Percentiles rank a stretch among this genome's conserved stretches.
phyloP scores from a whole-genome alignment of 257 asterid genomes.

The Eucommia ulmoides region DNA sequence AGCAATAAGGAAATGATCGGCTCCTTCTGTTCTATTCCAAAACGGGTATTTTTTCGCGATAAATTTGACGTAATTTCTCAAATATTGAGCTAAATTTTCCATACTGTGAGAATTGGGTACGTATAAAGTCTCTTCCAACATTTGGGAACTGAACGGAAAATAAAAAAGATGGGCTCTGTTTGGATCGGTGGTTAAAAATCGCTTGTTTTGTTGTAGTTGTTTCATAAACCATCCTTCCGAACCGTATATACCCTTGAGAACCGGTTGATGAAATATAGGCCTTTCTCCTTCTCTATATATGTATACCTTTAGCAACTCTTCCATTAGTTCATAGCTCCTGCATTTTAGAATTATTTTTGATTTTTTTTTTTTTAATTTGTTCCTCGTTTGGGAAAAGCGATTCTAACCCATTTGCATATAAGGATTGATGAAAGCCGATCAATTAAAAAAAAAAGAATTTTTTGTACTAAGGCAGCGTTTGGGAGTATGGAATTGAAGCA shows the following conservation, averaged over 20 bases:
- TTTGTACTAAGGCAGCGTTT: background rate
- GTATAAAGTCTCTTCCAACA: constrained; percentile 34
- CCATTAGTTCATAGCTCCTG: constrained; percentile 89
- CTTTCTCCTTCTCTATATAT: constrained; percentile 58
- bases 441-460: too few species aligned
- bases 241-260: constrained; percentile 74
- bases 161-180: constrained; percentile 63
- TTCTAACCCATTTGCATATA: too few species aligned
- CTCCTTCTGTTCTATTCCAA: constrained; percentile 72
- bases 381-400: too few species aligned
- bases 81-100: constrained; percentile 21
- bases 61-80: constrained; percentile 27
- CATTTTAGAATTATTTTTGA: background rate
- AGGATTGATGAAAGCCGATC: too few species aligned
- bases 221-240: constrained; percentile 93
- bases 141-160: constrained; percentile 62
- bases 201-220: constrained; percentile 43
- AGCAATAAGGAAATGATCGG: constrained; percentile 79
- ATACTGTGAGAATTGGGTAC: constrained; percentile 45
- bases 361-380: too few species aligned
- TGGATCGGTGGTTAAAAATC: constrained; percentile 40
- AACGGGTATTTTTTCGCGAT: constrained; percentile 32
- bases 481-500: background rate
- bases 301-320: constrained; percentile 61
- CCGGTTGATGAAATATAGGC: constrained; percentile 68